Percentiles rank a stretch among this genome's conserved stretches.
Conservation (phyloP, 495 filamentous ascomycete genomes). For the Tuber microsphaerosporum region DNA sequence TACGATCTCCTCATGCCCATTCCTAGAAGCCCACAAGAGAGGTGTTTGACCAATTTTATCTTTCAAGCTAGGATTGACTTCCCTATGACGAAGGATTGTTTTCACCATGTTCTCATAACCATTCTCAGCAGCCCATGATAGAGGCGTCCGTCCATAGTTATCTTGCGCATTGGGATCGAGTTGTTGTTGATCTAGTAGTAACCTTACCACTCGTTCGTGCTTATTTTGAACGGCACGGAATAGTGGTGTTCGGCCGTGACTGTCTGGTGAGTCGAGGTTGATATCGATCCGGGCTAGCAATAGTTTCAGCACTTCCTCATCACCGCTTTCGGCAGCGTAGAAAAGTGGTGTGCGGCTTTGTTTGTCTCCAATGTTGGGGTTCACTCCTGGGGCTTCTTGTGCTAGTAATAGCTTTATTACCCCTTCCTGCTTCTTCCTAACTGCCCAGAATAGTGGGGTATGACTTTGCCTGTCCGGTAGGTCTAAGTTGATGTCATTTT, state of each 20-base stretch:
- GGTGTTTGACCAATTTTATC: constrained; percentile 8
- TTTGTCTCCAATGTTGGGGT: not conserved
- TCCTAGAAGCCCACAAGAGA: constrained; percentile 13
- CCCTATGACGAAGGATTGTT: not conserved
- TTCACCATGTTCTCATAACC: constrained; percentile 11
- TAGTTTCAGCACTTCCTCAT: constrained; percentile 13
- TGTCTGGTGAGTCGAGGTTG: not conserved
- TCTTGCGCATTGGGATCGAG: not conserved
- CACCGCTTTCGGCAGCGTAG: constrained; percentile 1
- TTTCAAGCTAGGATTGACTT: not conserved
- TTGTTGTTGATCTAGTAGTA: not conserved
- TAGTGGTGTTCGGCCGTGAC: constrained; percentile 9
- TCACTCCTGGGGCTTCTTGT: not conserved
- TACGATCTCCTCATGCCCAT: constrained; percentile 13
- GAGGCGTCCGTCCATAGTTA: not conserved
- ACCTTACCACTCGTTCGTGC: not conserved
- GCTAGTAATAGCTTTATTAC: constrained; percentile 11
- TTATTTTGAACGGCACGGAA: constrained; percentile 8
- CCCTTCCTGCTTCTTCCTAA: not conserved
- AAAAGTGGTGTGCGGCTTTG: constrained; percentile 9
- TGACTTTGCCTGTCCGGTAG: not conserved
- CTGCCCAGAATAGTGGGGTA: constrained; percentile 11
- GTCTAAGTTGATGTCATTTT: not conserved
- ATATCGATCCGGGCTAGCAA: not conserved
- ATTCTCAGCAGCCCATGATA: constrained; percentile 12